phyloP scores from a whole-genome alignment of 306 rosid species.

The Canavalia ensiformis region DNA sequence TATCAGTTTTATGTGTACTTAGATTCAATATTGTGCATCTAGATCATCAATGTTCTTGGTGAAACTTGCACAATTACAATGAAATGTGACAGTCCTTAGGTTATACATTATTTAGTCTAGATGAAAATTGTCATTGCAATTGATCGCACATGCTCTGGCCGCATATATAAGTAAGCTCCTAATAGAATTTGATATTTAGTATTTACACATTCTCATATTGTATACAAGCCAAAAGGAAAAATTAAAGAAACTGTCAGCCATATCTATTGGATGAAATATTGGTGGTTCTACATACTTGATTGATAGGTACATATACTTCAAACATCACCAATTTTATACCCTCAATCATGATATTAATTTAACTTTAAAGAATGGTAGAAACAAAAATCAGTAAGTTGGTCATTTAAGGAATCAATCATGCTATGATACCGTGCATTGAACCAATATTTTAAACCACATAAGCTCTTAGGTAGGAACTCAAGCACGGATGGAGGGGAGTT shows the following conservation, averaged over 20 bases:
- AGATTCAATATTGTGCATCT: too few relatives aligned
- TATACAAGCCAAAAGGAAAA: too few relatives aligned
- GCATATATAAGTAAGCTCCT: too few relatives aligned
- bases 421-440: neutral
- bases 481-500: neutral
- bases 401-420: neutral
- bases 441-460: neutral
- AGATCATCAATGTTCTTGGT: neutral
- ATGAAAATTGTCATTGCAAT: too few relatives aligned
- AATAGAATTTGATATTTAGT: too few relatives aligned
- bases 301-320: too few relatives aligned
- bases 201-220: too few relatives aligned
- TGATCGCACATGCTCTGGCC: too few relatives aligned
- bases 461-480: neutral
- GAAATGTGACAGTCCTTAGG: neutral
- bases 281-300: too few relatives aligned
- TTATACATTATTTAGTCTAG: too few relatives aligned
- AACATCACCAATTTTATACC: neutral
- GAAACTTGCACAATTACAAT: neutral
- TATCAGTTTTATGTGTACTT: neutral
- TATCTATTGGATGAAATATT: neutral
- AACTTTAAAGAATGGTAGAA: neutral
- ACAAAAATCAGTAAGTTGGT: slow-evolving; percentile 1
- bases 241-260: too few relatives aligned
- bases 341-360: neutral